phyloP scores from a whole-genome alignment of 805 yeast species.

The Wickerhamomyces rabaulensis region DNA sequence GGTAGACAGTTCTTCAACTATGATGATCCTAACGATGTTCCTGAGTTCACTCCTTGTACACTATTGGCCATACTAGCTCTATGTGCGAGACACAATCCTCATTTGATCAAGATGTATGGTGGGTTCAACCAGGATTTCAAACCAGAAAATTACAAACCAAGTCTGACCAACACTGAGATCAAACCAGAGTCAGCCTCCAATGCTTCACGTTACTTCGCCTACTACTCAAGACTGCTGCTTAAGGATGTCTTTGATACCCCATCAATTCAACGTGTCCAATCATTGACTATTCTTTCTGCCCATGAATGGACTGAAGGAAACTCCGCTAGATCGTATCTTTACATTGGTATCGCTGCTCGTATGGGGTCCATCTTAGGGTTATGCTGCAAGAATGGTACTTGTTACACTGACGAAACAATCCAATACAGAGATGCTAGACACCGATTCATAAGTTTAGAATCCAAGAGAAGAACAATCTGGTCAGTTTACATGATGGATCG shows the following conservation, averaged over 20 bases:
- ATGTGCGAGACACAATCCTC: conserved; percentile 30
- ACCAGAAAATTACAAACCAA: conserved; percentile 27
- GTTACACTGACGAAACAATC: conserved; percentile 11
- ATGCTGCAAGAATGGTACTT: conserved; percentile 19
- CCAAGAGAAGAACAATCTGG: conserved; percentile 35
- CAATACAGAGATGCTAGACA: background rate
- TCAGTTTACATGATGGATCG: conserved; percentile 38
- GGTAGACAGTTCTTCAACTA: conserved; percentile 11
- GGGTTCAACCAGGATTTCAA: conserved; percentile 24
- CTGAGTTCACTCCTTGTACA: conserved; percentile 12
- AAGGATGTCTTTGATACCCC: conserved; percentile 35
- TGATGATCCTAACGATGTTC: conserved; percentile 12
- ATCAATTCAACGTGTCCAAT: conserved; percentile 33
- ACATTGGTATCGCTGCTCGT: conserved; percentile 37
- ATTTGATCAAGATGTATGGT: conserved; percentile 28
- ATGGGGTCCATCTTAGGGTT: conserved; percentile 34
- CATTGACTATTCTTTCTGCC: conserved; percentile 30
- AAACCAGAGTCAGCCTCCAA: conserved; percentile 21
- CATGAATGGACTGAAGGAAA: conserved; percentile 40
- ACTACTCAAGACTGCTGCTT: conserved; percentile 30
- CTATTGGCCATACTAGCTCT: conserved; percentile 32
- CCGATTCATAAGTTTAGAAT: conserved; percentile 24
- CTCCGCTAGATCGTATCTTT: conserved; percentile 31
- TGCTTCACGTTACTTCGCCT: conserved; percentile 35
- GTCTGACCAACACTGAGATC: conserved; percentile 1